Percentiles rank a stretch among this genome's conserved stretches.
Evolutionary conservation across 2,329 filamentous ascomycete species (phyloP).

Genomic region (Microsporum audouinii): DNA sequence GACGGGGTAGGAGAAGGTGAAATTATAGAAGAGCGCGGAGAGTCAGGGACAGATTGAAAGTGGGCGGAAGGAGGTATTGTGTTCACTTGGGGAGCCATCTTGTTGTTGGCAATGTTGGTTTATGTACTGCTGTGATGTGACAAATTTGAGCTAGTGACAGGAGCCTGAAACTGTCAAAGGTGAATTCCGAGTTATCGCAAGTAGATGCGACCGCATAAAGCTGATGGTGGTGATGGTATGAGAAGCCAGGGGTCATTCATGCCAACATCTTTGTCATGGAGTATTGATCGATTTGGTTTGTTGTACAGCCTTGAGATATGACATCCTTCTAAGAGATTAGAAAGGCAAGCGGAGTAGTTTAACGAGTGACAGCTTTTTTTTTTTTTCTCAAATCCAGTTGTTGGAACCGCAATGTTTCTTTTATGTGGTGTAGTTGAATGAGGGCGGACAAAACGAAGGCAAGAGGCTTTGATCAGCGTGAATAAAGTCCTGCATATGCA

Average conservation of each 20-base stretch:
- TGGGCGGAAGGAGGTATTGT: background rate
- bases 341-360: background rate
- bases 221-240: background rate
- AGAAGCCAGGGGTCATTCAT: background rate
- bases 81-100: background rate
- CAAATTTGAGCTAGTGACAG: background rate
- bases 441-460: background rate
- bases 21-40: background rate
- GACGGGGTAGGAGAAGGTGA: background rate
- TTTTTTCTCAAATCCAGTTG: background rate
- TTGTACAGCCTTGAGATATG: background rate
- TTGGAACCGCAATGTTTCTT: background rate
- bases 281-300: background rate
- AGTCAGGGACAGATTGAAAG: background rate
- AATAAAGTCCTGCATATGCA: background rate
- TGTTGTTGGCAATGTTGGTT: background rate
- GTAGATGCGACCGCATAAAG: background rate
- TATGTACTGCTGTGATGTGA: background rate
- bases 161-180: background rate
- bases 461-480: background rate
- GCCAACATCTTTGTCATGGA: background rate
- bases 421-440: background rate
- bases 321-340: background rate
- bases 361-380: background rate
- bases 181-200: background rate